A percentile compares a stretch with the other conserved stretches of the same genome.
These are phyloP conservation scores for Orychophragmus violaceus DNA, from an alignment of 345 rosid species.

Conservation along the genomic window DNA sequence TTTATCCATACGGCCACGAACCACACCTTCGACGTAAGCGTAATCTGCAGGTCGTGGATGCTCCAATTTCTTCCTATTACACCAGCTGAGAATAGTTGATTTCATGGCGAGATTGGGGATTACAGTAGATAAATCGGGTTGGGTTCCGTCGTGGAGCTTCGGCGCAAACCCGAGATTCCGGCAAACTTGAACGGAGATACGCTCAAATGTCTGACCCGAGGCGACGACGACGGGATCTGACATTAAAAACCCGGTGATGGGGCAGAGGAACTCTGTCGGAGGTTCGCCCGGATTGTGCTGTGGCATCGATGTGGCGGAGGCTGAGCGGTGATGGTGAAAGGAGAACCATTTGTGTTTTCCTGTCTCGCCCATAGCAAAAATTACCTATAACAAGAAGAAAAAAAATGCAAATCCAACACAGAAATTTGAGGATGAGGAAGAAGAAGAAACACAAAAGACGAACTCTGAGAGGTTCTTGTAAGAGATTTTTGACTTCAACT, in stretches of 20 bases:
- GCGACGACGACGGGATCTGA: conserved; percentile 77
- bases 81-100: conserved; percentile 63
- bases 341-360: conserved; percentile 62
- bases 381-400: background rate
- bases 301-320: conserved; percentile 19
- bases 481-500: conserved; percentile 16
- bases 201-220: conserved; percentile 81
- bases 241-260: conserved; percentile 57
- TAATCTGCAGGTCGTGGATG: conserved; percentile 47
- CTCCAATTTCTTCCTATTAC: conserved; percentile 26
- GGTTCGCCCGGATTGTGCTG: conserved; percentile 26
- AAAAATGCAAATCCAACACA: background rate
- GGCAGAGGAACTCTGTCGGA: conserved; percentile 63
- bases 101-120: conserved; percentile 69
- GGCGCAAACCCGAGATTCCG: conserved; percentile 46
- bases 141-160: conserved; percentile 38
- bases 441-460: background rate
- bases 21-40: conserved; percentile 43
- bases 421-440: background rate
- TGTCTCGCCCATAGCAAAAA: conserved; percentile 44
- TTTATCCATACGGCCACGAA: conserved; percentile 38
- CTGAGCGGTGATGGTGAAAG: conserved; percentile 40
- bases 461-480: conserved; percentile 12
- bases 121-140: conserved; percentile 51
- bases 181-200: conserved; percentile 64